Conservation (phyloP, 1,139 yeast species). For the Debaryomyces subglobosus region DNA sequence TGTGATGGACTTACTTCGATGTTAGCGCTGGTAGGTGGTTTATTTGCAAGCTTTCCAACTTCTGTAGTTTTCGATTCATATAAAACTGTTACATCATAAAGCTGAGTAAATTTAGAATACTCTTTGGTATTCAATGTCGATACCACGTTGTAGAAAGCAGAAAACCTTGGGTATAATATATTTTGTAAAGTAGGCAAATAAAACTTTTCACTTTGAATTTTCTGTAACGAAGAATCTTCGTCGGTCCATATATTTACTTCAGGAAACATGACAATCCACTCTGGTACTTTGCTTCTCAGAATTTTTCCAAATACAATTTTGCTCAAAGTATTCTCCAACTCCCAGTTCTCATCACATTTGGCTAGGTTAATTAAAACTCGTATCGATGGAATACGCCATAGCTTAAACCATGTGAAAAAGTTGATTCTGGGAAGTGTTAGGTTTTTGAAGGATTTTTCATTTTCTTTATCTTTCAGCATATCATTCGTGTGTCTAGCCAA, state of each 20-base stretch:
- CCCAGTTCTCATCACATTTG: slow-evolving; percentile 68
- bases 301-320: slow-evolving; percentile 28
- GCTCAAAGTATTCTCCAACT: slow-evolving; percentile 40
- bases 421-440: slow-evolving; percentile 43
- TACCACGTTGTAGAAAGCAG: slow-evolving; percentile 52
- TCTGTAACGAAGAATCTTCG: slow-evolving; percentile 49
- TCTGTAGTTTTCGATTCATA: slow-evolving; percentile 31
- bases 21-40: neutral
- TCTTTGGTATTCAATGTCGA: slow-evolving; percentile 43
- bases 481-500: slow-evolving; percentile 35
- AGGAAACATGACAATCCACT: slow-evolving; percentile 68
- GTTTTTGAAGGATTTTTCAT: slow-evolving; percentile 1
- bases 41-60: neutral
- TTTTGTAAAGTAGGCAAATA: slow-evolving; percentile 55
- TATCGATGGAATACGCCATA: slow-evolving; percentile 59
- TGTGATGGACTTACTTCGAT: neutral
- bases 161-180: slow-evolving; percentile 69
- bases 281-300: slow-evolving; percentile 32
- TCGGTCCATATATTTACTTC: slow-evolving; percentile 70
- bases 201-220: slow-evolving; percentile 51
- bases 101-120: slow-evolving; percentile 32
- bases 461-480: slow-evolving; percentile 3
- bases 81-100: slow-evolving; percentile 57
- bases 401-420: slow-evolving; percentile 62
- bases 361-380: slow-evolving; percentile 44